Evolutionary conservation across 306 rosid species (phyloP).

Genomic region (Rosa rugosa): DNA sequence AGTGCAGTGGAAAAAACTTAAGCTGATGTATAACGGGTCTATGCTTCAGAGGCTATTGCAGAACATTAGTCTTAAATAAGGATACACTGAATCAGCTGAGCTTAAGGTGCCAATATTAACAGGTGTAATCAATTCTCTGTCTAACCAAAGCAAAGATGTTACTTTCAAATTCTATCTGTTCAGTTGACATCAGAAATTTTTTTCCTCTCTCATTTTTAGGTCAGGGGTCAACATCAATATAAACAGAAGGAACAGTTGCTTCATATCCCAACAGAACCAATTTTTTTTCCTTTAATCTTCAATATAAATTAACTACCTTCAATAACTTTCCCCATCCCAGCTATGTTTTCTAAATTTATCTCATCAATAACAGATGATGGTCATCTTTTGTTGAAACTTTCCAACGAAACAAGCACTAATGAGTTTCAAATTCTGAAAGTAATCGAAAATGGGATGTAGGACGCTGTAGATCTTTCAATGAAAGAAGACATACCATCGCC

Average conservation of each 20-base stretch:
- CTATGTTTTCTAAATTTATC: neutral
- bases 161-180: constrained; percentile 3
- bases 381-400: neutral
- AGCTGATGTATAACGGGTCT: neutral
- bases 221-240: neutral
- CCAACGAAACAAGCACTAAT: constrained; percentile 5
- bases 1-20: constrained; percentile 20
- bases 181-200: neutral
- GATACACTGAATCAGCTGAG: neutral
- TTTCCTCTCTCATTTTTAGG: neutral
- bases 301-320: neutral
- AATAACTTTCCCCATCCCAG: neutral
- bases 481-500: constrained; percentile 72
- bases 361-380: neutral
- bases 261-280: neutral
- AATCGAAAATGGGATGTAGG: neutral
- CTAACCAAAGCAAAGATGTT: neutral
- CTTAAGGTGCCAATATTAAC: neutral
- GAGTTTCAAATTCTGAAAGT: neutral
- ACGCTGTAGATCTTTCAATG: neutral
- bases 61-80: neutral
- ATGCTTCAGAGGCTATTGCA: neutral
- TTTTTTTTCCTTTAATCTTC: neutral
- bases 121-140: neutral
- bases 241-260: neutral